Base-by-base conservation (phyloP, 140 eudicot genomes). In the Stevia rebaudiana region DNA sequence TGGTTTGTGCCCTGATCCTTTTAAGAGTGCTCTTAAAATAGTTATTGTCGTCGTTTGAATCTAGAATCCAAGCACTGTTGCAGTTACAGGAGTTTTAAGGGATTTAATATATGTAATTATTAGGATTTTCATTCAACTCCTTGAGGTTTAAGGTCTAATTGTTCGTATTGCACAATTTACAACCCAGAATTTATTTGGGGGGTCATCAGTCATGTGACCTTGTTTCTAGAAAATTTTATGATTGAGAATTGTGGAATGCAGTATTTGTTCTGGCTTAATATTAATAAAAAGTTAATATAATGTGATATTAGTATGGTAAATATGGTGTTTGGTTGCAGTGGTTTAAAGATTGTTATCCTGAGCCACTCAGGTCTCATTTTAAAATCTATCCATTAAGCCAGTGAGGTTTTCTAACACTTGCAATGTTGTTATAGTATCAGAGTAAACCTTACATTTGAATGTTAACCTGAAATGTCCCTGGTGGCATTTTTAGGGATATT, bases 121-220 rank as follows among this genome's bases (percentile, higher is more conserved):
- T 33, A 60, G 44, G 49, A 60, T 58, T 33, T 58, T 57, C 58
- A 44, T 56, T 23, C 44, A 59, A 43, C 43, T 12, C 31, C 23
- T 42, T 19, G 25, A 69, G 58, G 65, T 68, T 68, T 24, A 21
- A 54, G 54, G 23, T 40, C 43, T 37, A 67, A 54, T 39, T 23
- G 41, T 42, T 39, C 12, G 43, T 40, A 53, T 43, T 15, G 8
- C 13, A 39, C 55, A 53, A 39, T 68, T 52, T 19, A 24, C 48
- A 30, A 18, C n/a, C 54, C 35, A 15, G 28, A 12, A 21, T 52
- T 54, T 46, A 18, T 56, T 43, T 69, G 67, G 48, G 53, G 23
- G n/a, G n/a, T n/a, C n/a, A n/a, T n/a, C n/a, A n/a, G 24, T 56
- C 58, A 56, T 11, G 39, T 30, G 9, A 35, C 49, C 3, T 16